phyloP scores from a whole-genome alignment of 345 rosid species.

The Syzygium aromaticum region DNA sequence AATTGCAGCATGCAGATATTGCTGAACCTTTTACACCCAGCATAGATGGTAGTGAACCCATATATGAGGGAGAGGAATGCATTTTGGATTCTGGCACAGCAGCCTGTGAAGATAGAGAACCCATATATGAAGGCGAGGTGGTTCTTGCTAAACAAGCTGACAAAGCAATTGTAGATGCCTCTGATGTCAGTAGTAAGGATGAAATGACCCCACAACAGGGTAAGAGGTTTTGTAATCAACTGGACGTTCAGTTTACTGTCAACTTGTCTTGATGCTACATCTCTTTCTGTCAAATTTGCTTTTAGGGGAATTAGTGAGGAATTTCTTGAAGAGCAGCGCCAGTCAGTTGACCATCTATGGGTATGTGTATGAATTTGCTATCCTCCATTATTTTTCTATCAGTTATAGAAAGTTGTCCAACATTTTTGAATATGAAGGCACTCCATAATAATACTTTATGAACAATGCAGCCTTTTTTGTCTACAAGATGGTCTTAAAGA shows the following conservation, averaged over 20 bases:
- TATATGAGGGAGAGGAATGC: slow-evolving; percentile 97
- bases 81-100: slow-evolving; percentile 53
- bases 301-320: slow-evolving; percentile 72
- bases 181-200: slow-evolving; percentile 26
- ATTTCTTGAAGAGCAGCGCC: slow-evolving; percentile 75
- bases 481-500: slow-evolving; percentile 90
- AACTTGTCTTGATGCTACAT: neutral
- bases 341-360: slow-evolving; percentile 85
- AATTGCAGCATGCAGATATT: slow-evolving; percentile 36
- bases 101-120: slow-evolving; percentile 58
- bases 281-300: slow-evolving; percentile 10
- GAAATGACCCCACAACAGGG: slow-evolving; percentile 76
- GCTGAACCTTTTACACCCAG: slow-evolving; percentile 41
- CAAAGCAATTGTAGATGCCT: slow-evolving; percentile 30
- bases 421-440: neutral
- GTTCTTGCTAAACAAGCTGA: slow-evolving; percentile 77
- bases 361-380: slow-evolving; percentile 27
- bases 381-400: neutral
- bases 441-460: neutral
- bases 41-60: slow-evolving; percentile 74
- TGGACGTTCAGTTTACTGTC: neutral
- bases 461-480: slow-evolving; percentile 61
- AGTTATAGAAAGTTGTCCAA: neutral
- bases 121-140: slow-evolving; percentile 95
- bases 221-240: slow-evolving; percentile 9